Conservation (phyloP, 768 basidiomycete genomes). For the Sistotremastrum suecicum region DNA sequence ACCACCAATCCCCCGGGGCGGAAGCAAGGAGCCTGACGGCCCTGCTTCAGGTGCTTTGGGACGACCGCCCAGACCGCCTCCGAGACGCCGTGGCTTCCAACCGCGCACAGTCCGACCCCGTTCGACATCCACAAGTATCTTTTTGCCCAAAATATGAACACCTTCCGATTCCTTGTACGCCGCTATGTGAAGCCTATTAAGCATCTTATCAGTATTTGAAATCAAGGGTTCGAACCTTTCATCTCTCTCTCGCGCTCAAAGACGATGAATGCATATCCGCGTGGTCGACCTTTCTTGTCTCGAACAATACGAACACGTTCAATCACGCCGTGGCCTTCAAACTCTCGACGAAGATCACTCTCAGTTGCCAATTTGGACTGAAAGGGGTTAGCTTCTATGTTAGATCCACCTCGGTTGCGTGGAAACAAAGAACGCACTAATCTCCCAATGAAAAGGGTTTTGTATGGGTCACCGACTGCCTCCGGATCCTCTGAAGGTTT, state of each 20-base stretch:
- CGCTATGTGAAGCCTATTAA: slow-evolving; percentile 27
- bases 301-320: slow-evolving; percentile 89
- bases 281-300: slow-evolving; percentile 75
- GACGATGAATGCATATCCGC: slow-evolving; percentile 94
- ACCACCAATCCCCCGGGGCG: slow-evolving; percentile 25
- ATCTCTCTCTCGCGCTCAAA: slow-evolving; percentile 98
- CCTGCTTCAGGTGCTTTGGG: slow-evolving; percentile 55
- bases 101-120: slow-evolving; percentile 95
- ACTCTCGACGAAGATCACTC: slow-evolving; percentile 84
- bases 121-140: slow-evolving; percentile 95
- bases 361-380: slow-evolving; percentile 91
- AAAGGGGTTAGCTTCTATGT: slow-evolving; percentile 7
- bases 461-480: slow-evolving; percentile 93
- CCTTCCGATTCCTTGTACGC: slow-evolving; percentile 99
- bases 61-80: slow-evolving; percentile 98
- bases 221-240: slow-evolving; percentile 50
- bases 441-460: slow-evolving; percentile 92
- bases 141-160: slow-evolving; percentile 88
- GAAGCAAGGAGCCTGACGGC: slow-evolving; percentile 24
- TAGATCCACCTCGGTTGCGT: neutral
- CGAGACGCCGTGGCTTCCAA: slow-evolving; percentile 93
- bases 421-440: slow-evolving; percentile 35
- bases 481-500: slow-evolving; percentile 86
- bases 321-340: slow-evolving; percentile 89
- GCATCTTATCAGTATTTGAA: neutral